These are phyloP conservation scores for Mallotus repandus DNA, from an alignment of 441 rosid species.

Conservation along the genomic window DNA sequence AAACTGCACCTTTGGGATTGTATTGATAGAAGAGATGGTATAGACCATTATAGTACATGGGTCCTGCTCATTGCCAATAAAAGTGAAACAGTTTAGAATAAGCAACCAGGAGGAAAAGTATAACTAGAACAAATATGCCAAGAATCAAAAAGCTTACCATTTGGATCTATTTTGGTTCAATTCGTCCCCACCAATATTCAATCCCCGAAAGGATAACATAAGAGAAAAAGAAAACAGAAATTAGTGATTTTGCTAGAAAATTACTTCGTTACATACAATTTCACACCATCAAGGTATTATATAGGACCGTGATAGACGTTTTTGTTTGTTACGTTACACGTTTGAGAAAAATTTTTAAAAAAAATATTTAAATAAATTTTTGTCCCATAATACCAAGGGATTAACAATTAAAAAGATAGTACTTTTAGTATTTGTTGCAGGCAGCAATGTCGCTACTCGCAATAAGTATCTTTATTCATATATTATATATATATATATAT, in stretches of 20 bases:
- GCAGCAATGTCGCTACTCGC: too few relatives aligned
- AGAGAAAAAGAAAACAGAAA: neutral
- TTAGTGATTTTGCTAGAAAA: neutral
- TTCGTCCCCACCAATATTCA: conserved; percentile 13
- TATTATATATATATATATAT: too few relatives aligned
- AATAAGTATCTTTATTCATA: too few relatives aligned
- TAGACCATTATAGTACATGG: conserved; percentile 66
- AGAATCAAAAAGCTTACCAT: conserved; percentile 43
- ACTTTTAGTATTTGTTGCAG: too few relatives aligned
- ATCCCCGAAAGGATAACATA: neutral
- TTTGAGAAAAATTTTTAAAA: too few relatives aligned
- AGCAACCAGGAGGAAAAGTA: neutral
- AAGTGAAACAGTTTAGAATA: neutral
- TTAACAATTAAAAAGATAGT: too few relatives aligned
- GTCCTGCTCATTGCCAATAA: conserved; percentile 37
- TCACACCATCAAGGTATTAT: too few relatives aligned
- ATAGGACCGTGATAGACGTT: too few relatives aligned
- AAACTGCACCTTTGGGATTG: conserved; percentile 78
- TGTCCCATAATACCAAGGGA: too few relatives aligned
- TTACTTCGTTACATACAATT: neutral
- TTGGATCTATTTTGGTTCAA: conserved; percentile 51
- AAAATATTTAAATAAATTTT: too few relatives aligned
- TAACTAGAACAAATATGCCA: neutral
- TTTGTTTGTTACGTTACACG: too few relatives aligned
- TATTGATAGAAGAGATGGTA: conserved; percentile 91